A percentile compares a stretch with the other conserved stretches of the same genome.
phyloP scores from a whole-genome alignment of 495 filamentous ascomycete species.

The Penicillium longicatenatum region DNA sequence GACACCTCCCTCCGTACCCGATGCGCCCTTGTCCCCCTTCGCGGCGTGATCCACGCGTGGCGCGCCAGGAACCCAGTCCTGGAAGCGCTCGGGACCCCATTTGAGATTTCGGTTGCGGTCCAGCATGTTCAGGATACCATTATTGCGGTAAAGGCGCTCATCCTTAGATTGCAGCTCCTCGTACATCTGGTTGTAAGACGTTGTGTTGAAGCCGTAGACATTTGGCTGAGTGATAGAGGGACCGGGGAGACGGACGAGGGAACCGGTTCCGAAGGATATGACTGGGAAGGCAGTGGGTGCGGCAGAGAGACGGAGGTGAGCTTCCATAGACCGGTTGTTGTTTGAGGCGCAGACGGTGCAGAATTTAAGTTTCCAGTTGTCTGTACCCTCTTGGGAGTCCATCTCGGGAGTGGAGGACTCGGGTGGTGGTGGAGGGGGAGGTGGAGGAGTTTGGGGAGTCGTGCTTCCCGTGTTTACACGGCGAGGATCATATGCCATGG shows the following conservation, averaged over 20 bases:
- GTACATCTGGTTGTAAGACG: constrained; percentile 89
- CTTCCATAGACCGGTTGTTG: constrained; percentile 98
- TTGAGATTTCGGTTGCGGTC: constrained; percentile 90
- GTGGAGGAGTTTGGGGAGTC: constrained; percentile 51
- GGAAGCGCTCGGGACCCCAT: constrained; percentile 95
- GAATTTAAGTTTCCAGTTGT: constrained; percentile 84
- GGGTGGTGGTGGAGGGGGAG: constrained; percentile 47
- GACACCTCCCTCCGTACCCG: constrained; percentile 85
- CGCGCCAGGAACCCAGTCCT: constrained; percentile 90
- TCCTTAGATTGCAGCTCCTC: constrained; percentile 84
- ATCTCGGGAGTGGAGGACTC: constrained; percentile 25
- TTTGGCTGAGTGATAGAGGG: constrained; percentile 91
- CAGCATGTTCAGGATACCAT: constrained; percentile 94
- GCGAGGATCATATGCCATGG: constrained; percentile 60
- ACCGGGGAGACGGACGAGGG: constrained; percentile 89
- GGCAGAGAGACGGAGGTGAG: constrained; percentile 83
- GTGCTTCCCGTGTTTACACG: constrained; percentile 48
- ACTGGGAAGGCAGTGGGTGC: constrained; percentile 77
- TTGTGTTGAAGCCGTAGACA: constrained; percentile 95
- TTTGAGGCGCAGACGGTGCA: constrained; percentile 99
- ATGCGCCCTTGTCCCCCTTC: constrained; percentile 65
- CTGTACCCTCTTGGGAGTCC: constrained; percentile 38
- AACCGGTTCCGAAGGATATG: constrained; percentile 97
- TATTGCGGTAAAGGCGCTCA: constrained; percentile 82
- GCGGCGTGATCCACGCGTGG: constrained; percentile 65